phyloP scores from a whole-genome alignment of 768 basidiomycete species.

The Agaricus blazei region DNA sequence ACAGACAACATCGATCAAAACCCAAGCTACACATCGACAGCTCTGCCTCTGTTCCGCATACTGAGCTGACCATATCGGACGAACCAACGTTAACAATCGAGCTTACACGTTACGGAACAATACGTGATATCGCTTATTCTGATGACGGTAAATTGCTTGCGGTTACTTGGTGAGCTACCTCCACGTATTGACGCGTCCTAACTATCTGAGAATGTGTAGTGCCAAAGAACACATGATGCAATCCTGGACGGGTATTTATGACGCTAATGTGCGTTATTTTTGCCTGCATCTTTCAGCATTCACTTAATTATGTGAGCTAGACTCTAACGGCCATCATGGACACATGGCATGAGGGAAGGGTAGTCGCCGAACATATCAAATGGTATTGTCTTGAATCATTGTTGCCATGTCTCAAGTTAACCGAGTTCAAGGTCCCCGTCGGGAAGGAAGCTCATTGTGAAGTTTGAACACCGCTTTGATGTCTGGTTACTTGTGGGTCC shows the following conservation, averaged over 20 bases:
- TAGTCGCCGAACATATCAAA: not conserved
- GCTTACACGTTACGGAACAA: conserved; percentile 5
- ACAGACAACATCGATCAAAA: not conserved
- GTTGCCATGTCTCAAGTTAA: not conserved
- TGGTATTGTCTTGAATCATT: not conserved
- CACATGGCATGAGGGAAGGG: not conserved
- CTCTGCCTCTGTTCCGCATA: not conserved
- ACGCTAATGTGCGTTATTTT: not conserved
- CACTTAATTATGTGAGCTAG: not conserved
- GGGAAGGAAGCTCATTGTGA: conserved; percentile 3
- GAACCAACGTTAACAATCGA: not conserved
- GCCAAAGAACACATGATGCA: not conserved
- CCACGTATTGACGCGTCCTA: no score
- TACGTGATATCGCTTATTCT: conserved; percentile 3
- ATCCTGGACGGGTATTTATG: not conserved
- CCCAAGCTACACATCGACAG: not conserved
- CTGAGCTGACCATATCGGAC: not conserved
- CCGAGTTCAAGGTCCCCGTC: conserved; percentile 1
- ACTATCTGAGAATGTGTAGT: not conserved
- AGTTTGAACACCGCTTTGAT: conserved; percentile 8
- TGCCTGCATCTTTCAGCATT: not conserved
- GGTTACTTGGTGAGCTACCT: conserved; percentile 5
- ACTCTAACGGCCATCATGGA: not conserved
- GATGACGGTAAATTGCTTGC: conserved; percentile 7
- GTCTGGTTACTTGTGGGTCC: conserved; percentile 5